Base-by-base conservation (phyloP, 129 eudicot genomes). In the Flaveria trinervia region DNA sequence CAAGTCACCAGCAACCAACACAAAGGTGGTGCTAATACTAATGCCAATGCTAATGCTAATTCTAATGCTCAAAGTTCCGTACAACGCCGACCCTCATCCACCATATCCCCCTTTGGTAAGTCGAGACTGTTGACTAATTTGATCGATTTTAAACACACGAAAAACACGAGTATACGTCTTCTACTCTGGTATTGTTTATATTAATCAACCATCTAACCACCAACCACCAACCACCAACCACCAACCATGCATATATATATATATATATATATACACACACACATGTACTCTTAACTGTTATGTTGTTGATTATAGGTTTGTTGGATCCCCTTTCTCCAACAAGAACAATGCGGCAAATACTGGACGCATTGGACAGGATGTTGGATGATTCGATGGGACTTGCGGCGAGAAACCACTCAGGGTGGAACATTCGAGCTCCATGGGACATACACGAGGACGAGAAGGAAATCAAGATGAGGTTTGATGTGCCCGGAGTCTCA, bases 401-500 rank as follows among this genome's bases (percentile, higher is more conserved):
- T 73, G 88, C 95, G 8, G 82, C 82, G 25, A 55, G 71, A 39
- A 73, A 17, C 41, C 56, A 41, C 3, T 33, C 85, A 10, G 75
- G 73, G 18, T 73, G 82, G 75, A 89, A 82, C 22, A 48, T 81
- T 16, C 86, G 93, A 2, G 7, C 90, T 5, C 93, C 96, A 1
- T 94, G 97, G 99, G 94, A 91, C 79, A 71, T 91, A 8, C 80
- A 79, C 12, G 92, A 89, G 0, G 83, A 77, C 0, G 97, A 91
- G 13, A 68, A 86, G n/a, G 96, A 87, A 72, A 77, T 94, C 79
- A 88, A 76, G 65, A 89, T 88, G 93, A 65, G 96, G 33, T 89
- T 91, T 74, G 94, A 89, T 83, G 89, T 94, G 82, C 96, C 99
- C 0, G 97, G 99, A 0, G 84, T 91, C 1, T 81, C 90, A 0